Conservation (phyloP, 441 rosid species). For the Gossypium trilobum region DNA sequence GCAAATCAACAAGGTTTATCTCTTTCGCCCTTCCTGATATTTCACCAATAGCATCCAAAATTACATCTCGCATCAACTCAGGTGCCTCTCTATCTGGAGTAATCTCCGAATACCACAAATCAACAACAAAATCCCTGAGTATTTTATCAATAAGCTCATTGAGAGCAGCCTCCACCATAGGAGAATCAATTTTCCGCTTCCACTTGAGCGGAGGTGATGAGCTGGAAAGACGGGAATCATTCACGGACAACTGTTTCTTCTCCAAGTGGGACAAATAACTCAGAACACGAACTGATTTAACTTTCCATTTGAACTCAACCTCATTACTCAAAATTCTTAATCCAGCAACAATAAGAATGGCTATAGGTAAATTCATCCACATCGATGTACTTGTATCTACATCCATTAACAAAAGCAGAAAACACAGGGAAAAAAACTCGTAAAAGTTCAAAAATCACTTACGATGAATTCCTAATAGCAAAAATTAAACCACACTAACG, state of each 20-base stretch:
- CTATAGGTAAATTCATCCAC: conserved; percentile 91
- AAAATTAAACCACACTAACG: background rate
- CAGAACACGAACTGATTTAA: conserved; percentile 17
- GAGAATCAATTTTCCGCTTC: conserved; percentile 86
- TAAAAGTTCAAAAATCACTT: background rate
- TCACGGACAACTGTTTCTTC: conserved; percentile 65
- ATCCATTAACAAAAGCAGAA: conserved; percentile 12
- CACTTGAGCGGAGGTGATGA: conserved; percentile 47
- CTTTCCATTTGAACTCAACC: conserved; percentile 79
- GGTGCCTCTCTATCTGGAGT: conserved; percentile 92
- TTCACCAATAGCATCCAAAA: conserved; percentile 90
- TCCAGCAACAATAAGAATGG: conserved; percentile 44
- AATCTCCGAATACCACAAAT: conserved; percentile 87
- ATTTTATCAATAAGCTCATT: conserved; percentile 67
- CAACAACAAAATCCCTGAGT: conserved; percentile 71
- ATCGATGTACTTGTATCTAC: conserved; percentile 90
- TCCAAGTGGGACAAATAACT: conserved; percentile 47
- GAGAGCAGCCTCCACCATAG: conserved; percentile 69
- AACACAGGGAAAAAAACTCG: background rate
- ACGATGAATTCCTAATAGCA: background rate
- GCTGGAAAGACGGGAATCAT: conserved; percentile 63
- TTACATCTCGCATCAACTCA: conserved; percentile 66
- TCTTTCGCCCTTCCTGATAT: conserved; percentile 72
- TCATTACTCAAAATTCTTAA: conserved; percentile 46
- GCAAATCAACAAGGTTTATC: conserved; percentile 73